These are phyloP conservation scores for Trichoderma asperelloides DNA, from an alignment of 495 filamentous ascomycete genomes.

Conservation along the genomic window DNA sequence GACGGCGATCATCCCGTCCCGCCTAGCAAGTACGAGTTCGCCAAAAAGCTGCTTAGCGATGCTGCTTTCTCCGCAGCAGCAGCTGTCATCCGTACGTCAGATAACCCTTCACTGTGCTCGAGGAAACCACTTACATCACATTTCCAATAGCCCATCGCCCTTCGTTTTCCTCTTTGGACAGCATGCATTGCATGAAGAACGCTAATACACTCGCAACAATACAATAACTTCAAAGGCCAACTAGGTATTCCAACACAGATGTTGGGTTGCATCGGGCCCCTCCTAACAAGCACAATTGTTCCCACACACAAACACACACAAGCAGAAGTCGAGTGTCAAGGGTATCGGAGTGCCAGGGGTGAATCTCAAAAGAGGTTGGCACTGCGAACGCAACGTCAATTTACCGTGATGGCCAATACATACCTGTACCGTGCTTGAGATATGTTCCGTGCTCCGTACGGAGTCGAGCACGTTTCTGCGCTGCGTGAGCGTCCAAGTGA, in stretches of 20 bases:
- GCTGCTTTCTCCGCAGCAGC: neutral
- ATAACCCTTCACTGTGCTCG: neutral
- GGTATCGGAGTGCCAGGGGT: neutral
- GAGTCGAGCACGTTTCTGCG: neutral
- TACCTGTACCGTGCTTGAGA: neutral
- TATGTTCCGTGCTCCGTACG: neutral
- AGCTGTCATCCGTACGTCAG: neutral
- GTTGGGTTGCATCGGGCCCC: neutral
- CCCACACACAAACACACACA: neutral
- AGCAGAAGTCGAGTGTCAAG: neutral
- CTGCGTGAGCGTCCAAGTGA: neutral
- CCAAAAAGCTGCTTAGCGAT: neutral
- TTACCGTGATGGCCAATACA: neutral
- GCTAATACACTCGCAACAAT: neutral
- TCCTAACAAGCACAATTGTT: neutral
- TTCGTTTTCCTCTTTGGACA: neutral
- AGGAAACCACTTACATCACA: neutral
- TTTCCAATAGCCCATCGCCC: neutral
- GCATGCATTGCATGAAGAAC: neutral
- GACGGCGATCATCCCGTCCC: neutral
- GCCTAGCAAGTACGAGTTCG: neutral
- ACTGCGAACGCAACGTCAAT: neutral
- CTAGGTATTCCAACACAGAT: neutral
- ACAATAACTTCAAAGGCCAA: neutral
- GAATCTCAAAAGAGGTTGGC: neutral